Evolutionary conservation across 2,329 filamentous ascomycete species (phyloP), one percentile per base, ranked within the genome.

Genomic region (Pyricularia grisea): DNA sequence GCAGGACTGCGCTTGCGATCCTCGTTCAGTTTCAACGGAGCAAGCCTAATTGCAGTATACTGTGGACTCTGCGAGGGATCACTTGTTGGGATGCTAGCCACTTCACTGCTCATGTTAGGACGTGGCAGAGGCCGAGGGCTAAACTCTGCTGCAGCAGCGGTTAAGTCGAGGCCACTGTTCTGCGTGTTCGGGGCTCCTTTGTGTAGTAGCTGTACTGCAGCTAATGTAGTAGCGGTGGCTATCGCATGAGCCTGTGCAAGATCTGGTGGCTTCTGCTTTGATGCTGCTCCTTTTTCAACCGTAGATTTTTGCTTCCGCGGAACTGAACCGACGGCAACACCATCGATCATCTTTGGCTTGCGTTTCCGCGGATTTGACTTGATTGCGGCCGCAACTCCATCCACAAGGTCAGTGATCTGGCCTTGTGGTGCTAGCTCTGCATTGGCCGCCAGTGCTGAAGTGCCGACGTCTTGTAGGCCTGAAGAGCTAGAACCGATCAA

Each of bases 311-410:
- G 27, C 36, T 50, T 67, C 11, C 65, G 65, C 23, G 65, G 23
- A 27, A 27, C 65, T 27, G 25, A 12, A 4, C 17, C 42, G 10
- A 73, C 70, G 68, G 77, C 76, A 6, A 74, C 79, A 10, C 81
- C 81, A 28, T 80, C 76, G 68, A 83, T 80, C 72, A 76, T 79
- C 73, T 84, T 85, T 17, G 80, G 79, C 73, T 82, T 85, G 70
- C 83, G 78, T 58, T 79, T 77, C 27, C 83, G 79, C 6, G 79
- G 80, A 58, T 83, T 81, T 11, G 77, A 77, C 73, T 87, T 87
- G 70, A 87, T 84, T 1, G 83, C 81, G 10, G 80, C 78, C 4
- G 82, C 75, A n/a, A 87, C 58, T 25, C 58, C 58, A 61, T 27
- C 58, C 58, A 61, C 58, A 61, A 27, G 25, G 14, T n/a, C 58